A percentile compares a stretch with the other conserved stretches of the same genome.
These are phyloP conservation scores for Cantharellus anzutake DNA, from an alignment of 768 basidiomycete species.

Conservation along the genomic window DNA sequence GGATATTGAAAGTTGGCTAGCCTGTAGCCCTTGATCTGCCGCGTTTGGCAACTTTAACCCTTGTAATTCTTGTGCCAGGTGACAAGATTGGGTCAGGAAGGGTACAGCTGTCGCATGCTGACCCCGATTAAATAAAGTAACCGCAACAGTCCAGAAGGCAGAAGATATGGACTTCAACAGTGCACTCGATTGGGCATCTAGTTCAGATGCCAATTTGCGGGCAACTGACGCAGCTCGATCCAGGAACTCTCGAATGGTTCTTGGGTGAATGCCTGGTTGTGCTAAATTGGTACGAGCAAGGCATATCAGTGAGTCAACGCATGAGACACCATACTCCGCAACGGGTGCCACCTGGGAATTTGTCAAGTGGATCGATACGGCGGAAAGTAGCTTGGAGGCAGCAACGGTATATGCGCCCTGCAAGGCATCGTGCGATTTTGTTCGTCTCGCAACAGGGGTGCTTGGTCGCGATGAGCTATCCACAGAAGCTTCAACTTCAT, in stretches of 20 bases:
- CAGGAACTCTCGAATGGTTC: too few relatives aligned
- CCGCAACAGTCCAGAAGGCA: conserved; percentile 16
- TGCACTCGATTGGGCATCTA: too few relatives aligned
- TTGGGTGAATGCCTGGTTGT: too few relatives aligned
- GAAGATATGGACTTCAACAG: conserved; percentile 13
- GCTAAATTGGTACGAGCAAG: too few relatives aligned
- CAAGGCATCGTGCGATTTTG: background rate
- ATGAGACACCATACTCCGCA: too few relatives aligned
- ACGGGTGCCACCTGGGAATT: too few relatives aligned
- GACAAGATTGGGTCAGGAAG: conserved; percentile 45
- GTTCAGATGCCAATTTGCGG: background rate
- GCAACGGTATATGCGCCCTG: too few relatives aligned
- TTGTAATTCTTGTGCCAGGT: conserved; percentile 31
- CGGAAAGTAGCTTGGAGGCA: too few relatives aligned
- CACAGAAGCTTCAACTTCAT: background rate
- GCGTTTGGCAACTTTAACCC: background rate
- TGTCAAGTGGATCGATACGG: too few relatives aligned
- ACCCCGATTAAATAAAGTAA: conserved; percentile 37
- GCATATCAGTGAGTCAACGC: too few relatives aligned
- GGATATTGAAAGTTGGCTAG: background rate
- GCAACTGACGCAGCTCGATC: background rate
- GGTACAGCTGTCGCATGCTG: conserved; percentile 43
- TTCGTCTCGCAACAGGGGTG: background rate
- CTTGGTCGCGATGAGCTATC: too few relatives aligned
- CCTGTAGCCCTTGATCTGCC: background rate